Evolutionary conservation across 2,329 filamentous ascomycete genomes (phyloP).

Genomic region (Colletotrichum gloeosporioides): DNA sequence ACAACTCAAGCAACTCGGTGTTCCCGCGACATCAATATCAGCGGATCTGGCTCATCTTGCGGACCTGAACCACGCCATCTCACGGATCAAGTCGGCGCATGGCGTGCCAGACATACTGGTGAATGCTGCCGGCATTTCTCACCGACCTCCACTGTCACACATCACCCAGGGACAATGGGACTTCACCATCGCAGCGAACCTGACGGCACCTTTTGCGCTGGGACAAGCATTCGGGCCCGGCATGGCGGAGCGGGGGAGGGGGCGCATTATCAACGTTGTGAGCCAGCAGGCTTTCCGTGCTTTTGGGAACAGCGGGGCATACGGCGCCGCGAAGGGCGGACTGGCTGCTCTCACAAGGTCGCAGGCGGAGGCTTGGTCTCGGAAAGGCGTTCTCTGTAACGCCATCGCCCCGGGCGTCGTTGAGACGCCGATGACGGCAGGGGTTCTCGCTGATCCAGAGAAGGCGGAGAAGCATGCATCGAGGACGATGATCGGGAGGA

Average conservation of each 20-base stretch:
- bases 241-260: conserved; percentile 35
- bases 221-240: conserved; percentile 35
- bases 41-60: conserved; percentile 25
- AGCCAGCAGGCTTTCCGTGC: conserved; percentile 37
- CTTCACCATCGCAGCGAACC: conserved; percentile 34
- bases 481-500: conserved; percentile 34
- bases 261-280: conserved; percentile 37
- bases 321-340: conserved; percentile 36
- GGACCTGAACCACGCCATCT: conserved; percentile 25
- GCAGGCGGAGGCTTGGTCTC: conserved; percentile 40
- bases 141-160: conserved; percentile 32
- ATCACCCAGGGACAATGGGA: conserved; percentile 34
- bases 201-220: conserved; percentile 35
- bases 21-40: conserved; percentile 26
- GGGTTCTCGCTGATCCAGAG: conserved; percentile 25
- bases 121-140: conserved; percentile 36
- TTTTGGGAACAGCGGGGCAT: conserved; percentile 37
- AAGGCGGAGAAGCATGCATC: conserved; percentile 28
- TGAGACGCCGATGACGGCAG: conserved; percentile 30
- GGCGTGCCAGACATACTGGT: conserved; percentile 36
- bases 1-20: conserved; percentile 27
- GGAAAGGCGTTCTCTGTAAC: conserved; percentile 35
- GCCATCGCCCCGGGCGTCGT: conserved; percentile 37
- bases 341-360: conserved; percentile 35
- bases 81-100: conserved; percentile 13